These are phyloP conservation scores for Nevesoporus exiguus DNA, from an alignment of 768 basidiomycete genomes.

Conservation along the genomic window DNA sequence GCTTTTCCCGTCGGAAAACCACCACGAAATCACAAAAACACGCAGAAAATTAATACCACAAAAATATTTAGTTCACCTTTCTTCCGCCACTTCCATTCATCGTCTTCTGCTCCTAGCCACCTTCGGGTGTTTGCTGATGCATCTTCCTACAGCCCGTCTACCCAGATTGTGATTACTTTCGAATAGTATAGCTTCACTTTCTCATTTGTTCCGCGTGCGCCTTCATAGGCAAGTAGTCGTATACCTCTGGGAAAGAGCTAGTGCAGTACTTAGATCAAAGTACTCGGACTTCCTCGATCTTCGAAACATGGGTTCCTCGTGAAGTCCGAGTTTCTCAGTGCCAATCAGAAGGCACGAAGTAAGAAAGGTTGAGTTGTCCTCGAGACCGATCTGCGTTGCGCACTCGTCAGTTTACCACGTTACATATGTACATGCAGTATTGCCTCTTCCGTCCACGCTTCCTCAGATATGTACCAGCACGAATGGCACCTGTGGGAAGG, in stretches of 20 bases:
- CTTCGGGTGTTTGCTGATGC: constrained; percentile 10
- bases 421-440: too few species aligned
- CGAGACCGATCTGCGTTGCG: too few species aligned
- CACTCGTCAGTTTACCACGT: too few species aligned
- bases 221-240: constrained; percentile 48
- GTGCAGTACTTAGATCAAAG: constrained; percentile 19
- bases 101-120: constrained; percentile 16
- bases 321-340: background rate
- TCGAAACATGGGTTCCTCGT: constrained; percentile 1
- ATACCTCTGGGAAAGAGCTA: constrained; percentile 9
- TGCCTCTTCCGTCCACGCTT: background rate
- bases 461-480: constrained; percentile 65
- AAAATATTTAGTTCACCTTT: constrained; percentile 45
- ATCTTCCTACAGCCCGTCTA: background rate
- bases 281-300: constrained; percentile 12
- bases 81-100: constrained; percentile 34
- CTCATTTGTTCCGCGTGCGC: constrained; percentile 21
- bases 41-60: constrained; percentile 36
- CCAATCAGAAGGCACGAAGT: too few species aligned
- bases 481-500: constrained; percentile 64
- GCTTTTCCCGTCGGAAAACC: constrained; percentile 31
- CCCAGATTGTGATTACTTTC: constrained; percentile 22
- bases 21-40: constrained; percentile 38
- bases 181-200: constrained; percentile 22
- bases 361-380: too few species aligned